These are phyloP conservation scores for Phialophora verrucosa DNA, from an alignment of 2,329 filamentous ascomycete genomes.

Conservation along the genomic window DNA sequence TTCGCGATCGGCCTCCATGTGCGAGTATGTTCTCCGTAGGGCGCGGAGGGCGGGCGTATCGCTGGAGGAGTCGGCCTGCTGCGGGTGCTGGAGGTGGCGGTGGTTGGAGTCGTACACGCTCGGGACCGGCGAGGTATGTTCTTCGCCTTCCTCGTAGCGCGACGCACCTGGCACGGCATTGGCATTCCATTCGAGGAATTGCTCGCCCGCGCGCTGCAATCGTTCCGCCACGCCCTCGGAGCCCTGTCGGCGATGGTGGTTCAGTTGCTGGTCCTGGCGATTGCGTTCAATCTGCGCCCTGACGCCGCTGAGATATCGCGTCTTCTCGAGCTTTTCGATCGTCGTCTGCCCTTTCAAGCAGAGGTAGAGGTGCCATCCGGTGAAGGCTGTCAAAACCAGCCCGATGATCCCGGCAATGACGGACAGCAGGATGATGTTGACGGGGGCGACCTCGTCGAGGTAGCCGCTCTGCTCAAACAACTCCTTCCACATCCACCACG, in stretches of 20 bases:
- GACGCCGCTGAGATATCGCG: conserved; percentile 84
- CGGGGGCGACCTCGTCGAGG: conserved; percentile 77
- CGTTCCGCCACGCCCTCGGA: conserved; percentile 43
- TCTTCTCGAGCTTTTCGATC: conserved; percentile 95
- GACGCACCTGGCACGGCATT: conserved; percentile 81
- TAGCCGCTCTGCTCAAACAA: conserved; percentile 73
- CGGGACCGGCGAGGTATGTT: conserved; percentile 48
- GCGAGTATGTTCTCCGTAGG: conserved; percentile 50
- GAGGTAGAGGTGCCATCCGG: conserved; percentile 86
- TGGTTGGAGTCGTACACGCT: conserved; percentile 27
- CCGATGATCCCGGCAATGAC: conserved; percentile 91
- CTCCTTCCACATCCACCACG: conserved; percentile 83
- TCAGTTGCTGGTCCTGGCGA: conserved; percentile 59
- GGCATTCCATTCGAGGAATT: conserved; percentile 79
- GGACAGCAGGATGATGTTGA: conserved; percentile 88
- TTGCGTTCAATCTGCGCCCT: conserved; percentile 72
- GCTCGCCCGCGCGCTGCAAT: conserved; percentile 69
- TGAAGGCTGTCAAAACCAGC: conserved; percentile 86
- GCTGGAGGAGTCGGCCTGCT: conserved; percentile 10
- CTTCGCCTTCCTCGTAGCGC: conserved; percentile 80
- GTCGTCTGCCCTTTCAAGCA: conserved; percentile 83
- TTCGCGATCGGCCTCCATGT: conserved; percentile 67
- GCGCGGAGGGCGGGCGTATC: conserved; percentile 51
- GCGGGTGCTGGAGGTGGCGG: neutral
- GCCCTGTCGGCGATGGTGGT: conserved; percentile 50